phyloP scores from a whole-genome alignment of 2,329 filamentous ascomycete species.

The Aspergillus tanneri region DNA sequence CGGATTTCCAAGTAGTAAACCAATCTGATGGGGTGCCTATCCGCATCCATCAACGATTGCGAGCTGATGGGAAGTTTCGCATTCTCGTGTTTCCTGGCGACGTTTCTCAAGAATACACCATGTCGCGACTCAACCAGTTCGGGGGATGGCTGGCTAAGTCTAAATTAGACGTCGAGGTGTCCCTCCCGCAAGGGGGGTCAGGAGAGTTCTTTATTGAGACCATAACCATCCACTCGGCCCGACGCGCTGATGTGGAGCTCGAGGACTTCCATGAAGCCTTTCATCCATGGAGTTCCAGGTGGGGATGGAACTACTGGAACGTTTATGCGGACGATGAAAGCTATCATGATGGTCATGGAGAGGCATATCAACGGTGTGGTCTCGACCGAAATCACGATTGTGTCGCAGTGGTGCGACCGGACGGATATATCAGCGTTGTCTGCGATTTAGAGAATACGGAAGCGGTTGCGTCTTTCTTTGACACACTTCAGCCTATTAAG shows the following conservation, averaged over 20 bases:
- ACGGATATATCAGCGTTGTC: slow-evolving; percentile 14
- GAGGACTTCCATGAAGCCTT: slow-evolving; percentile 11
- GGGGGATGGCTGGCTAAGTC: too few species aligned
- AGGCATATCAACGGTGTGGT: slow-evolving; percentile 3
- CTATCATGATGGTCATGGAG: slow-evolving; percentile 14
- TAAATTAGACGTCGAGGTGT: too few species aligned
- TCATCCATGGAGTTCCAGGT: slow-evolving; percentile 5
- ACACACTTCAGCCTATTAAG: too few species aligned
- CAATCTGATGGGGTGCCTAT: too few species aligned
- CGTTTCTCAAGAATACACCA: too few species aligned
- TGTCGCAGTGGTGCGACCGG: slow-evolving; percentile 11
- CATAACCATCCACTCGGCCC: slow-evolving; percentile 9
- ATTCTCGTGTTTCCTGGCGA: too few species aligned
- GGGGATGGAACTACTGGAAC: slow-evolving; percentile 20
- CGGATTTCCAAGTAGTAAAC: too few species aligned
- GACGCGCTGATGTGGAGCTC: slow-evolving; percentile 6
- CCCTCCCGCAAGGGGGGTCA: too few species aligned
- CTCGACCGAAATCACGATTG: slow-evolving; percentile 9
- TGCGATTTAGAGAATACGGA: slow-evolving; percentile 12
- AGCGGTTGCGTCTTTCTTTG: slow-evolving; percentile 11
- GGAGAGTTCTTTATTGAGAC: slow-evolving; percentile 13
- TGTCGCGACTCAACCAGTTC: too few species aligned
- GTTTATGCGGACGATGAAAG: slow-evolving; percentile 16
- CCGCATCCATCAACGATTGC: too few species aligned
- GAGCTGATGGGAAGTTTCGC: too few species aligned